Conservation (phyloP, 202 grass and related monocot genomes). For the Musa balbisiana region DNA sequence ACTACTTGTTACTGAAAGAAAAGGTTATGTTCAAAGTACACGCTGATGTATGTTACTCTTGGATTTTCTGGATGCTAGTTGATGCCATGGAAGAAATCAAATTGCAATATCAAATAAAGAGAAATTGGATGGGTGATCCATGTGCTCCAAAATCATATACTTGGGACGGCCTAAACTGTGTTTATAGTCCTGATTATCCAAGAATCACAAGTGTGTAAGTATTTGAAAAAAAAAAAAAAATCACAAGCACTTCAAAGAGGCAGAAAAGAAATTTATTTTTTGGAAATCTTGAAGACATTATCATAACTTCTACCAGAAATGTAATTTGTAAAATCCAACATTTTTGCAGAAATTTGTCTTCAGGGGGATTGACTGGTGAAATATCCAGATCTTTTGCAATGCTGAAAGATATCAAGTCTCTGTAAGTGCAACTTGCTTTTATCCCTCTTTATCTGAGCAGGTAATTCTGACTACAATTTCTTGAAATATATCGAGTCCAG, state of each 20-base stretch:
- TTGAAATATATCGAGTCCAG: background rate
- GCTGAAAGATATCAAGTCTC: background rate
- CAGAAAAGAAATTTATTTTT: background rate
- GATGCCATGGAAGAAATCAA: conserved; percentile 6
- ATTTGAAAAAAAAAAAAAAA: background rate
- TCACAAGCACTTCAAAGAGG: background rate
- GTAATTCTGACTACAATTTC: too few species aligned
- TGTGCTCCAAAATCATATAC: conserved; percentile 11
- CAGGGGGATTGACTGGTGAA: conserved; percentile 7
- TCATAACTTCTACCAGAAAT: too few species aligned
- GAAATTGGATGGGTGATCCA: conserved; percentile 29
- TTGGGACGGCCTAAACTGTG: conserved; percentile 18
- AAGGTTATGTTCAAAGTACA: too few species aligned
- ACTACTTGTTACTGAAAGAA: too few species aligned
- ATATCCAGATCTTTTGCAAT: conserved; percentile 1
- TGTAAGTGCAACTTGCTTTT: background rate
- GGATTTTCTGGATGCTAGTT: background rate
- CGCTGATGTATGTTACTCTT: background rate
- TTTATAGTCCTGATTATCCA: background rate
- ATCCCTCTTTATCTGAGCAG: too few species aligned
- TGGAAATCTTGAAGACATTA: background rate
- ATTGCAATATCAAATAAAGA: conserved; percentile 12
- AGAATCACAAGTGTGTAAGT: conserved; percentile 10
- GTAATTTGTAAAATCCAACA: background rate
- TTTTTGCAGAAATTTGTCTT: conserved; percentile 15